phyloP scores from a whole-genome alignment of 805 yeast species.

The Citeromyces nyonsensis region DNA sequence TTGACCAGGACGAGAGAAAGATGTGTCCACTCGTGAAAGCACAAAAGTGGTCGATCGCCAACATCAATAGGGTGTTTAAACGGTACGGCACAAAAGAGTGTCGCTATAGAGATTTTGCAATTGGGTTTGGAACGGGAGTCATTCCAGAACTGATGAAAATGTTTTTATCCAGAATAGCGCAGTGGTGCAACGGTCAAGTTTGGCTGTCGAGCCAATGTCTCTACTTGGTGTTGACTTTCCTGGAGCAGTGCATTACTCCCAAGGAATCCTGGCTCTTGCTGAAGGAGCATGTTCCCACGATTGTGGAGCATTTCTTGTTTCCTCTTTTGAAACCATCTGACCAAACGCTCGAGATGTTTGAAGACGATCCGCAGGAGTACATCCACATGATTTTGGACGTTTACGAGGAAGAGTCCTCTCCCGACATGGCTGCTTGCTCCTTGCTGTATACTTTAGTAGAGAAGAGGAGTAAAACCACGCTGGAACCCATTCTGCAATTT shows the following conservation, averaged over 20 bases:
- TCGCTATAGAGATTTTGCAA: conserved; percentile 45
- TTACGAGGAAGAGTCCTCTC: conserved; percentile 42
- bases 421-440: conserved; percentile 69
- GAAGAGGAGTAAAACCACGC: conserved; percentile 43
- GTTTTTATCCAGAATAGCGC: conserved; percentile 49
- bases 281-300: conserved; percentile 48
- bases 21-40: conserved; percentile 53
- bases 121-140: conserved; percentile 35
- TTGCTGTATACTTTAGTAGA: conserved; percentile 59
- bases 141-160: conserved; percentile 61
- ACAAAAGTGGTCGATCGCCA: conserved; percentile 84
- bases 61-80: conserved; percentile 52
- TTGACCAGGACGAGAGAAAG: conserved; percentile 36
- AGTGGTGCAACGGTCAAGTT: conserved; percentile 48
- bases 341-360: conserved; percentile 60
- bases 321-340: conserved; percentile 69
- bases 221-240: conserved; percentile 47
- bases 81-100: conserved; percentile 52
- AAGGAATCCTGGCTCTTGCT: conserved; percentile 54
- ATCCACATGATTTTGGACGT: conserved; percentile 63
- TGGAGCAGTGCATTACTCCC: conserved; percentile 43
- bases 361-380: conserved; percentile 83
- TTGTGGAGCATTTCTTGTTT: conserved; percentile 61
- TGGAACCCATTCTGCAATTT: conserved; percentile 47
- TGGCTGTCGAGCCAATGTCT: conserved; percentile 63